Conservation (phyloP, 345 rosid genomes). For the Aethionema arabicum region DNA sequence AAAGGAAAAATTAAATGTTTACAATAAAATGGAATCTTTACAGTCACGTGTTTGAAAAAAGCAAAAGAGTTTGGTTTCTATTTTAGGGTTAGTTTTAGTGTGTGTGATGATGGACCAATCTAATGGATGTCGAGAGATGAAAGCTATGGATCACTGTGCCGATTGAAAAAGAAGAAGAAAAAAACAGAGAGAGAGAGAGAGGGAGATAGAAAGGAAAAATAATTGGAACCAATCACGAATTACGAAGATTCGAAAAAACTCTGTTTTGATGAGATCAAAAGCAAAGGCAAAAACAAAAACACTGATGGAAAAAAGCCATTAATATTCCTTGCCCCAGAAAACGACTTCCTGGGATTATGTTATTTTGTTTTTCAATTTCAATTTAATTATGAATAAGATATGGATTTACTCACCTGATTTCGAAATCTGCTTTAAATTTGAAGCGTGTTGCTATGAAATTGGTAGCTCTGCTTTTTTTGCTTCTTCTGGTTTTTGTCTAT, state of each 20-base stretch:
- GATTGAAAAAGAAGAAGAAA: not conserved
- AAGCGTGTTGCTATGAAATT: not conserved
- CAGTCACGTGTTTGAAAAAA: conserved; percentile 37
- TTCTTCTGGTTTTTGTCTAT: conserved; percentile 13
- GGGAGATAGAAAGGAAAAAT: conserved; percentile 34
- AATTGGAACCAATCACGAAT: conserved; percentile 22
- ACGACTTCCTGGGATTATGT: not conserved
- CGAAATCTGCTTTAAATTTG: conserved; percentile 15
- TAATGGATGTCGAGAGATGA: conserved; percentile 47
- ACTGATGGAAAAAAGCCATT: conserved; percentile 22
- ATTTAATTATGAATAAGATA: conserved; percentile 2
- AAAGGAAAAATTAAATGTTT: conserved; percentile 22
- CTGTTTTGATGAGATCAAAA: conserved; percentile 21
- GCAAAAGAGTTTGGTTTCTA: conserved; percentile 32
- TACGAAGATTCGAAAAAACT: not conserved
- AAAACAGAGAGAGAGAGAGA: conserved; percentile 25
- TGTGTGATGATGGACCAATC: conserved; percentile 43
- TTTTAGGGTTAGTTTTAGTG: conserved; percentile 21
- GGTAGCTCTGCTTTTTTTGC: not conserved
- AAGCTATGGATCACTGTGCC: conserved; percentile 32
- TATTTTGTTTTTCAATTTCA: not conserved
- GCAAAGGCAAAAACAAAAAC: conserved; percentile 27
- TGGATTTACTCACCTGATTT: conserved; percentile 16
- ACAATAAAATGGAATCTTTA: conserved; percentile 37
- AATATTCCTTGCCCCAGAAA: conserved; percentile 16